Evolutionary conservation across 192 early-diverging fungal species (phyloP).

Genomic region (Linnemannia elongata): DNA sequence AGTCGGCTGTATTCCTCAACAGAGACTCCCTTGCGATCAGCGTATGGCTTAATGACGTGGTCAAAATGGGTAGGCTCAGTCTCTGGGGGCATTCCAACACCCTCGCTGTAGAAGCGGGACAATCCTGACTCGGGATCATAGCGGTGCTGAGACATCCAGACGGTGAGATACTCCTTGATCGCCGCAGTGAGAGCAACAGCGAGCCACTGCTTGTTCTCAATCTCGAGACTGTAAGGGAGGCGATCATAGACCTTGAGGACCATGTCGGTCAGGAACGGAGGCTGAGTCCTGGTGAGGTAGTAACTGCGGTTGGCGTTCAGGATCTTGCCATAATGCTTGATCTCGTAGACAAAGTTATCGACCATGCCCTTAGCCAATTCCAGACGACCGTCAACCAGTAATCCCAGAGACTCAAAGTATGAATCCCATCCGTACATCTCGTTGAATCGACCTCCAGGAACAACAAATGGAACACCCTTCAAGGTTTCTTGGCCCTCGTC

Average conservation of each 20-base stretch:
- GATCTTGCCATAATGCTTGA: conserved; percentile 97
- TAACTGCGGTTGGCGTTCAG: conserved; percentile 97
- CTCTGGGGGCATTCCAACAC: conserved; percentile 96
- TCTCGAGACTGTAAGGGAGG: conserved; percentile 58
- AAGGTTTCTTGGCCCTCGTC: conserved; percentile 63
- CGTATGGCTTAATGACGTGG: conserved; percentile 86
- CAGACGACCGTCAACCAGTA: conserved; percentile 87
- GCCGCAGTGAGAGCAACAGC: conserved; percentile 75
- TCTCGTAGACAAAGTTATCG: conserved; percentile 97
- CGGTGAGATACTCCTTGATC: conserved; percentile 90
- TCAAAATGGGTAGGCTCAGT: conserved; percentile 92
- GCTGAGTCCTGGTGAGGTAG: conserved; percentile 96
- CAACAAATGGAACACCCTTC: conserved; percentile 89
- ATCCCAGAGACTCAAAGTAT: conserved; percentile 92
- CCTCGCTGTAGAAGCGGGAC: conserved; percentile 87
- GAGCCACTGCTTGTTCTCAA: conserved; percentile 79
- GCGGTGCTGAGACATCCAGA: conserved; percentile 89
- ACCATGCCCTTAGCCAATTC: conserved; percentile 94
- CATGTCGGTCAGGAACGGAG: conserved; percentile 98
- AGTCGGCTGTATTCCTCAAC: conserved; percentile 79
- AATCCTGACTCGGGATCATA: conserved; percentile 81
- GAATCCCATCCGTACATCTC: conserved; percentile 99
- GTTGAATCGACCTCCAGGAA: conserved; percentile 98
- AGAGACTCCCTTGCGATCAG: conserved; percentile 69
- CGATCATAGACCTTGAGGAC: conserved; percentile 75